Evolutionary conservation across 805 yeast genomes (phyloP), one percentile per base, ranked within the genome.

Genomic region (Saccharomycopsis sp.): DNA sequence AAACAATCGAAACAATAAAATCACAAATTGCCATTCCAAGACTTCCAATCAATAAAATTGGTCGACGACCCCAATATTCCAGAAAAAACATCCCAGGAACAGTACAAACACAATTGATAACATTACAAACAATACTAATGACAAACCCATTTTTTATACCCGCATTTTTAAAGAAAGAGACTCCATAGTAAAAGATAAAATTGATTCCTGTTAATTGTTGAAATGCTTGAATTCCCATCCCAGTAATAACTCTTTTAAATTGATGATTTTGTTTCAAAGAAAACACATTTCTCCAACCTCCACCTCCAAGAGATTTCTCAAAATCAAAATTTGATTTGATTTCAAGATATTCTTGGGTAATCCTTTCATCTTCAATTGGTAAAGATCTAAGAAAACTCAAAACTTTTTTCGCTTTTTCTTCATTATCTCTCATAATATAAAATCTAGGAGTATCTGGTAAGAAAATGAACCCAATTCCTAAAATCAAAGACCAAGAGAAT

Each of bases 371-470:
- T 50, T 62, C 67, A 19, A 51, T 45, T 15, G 73, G 70, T 36
- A 64, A 54, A 50, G 73, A 67, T 57, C 83, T 64, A 31, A 81
- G 61, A 49, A 66, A 69, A 12, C 77, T 55, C 47, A 83, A 62
- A 21, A 78, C 68, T 20, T 61, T 53, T 25, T 72, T 62, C 2
- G 88, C 89, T 34, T 69, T 64, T n/a, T 70, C 76, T 41, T 69
- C 52, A 19, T 68, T 59, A 47, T 72, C 73, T 48, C 72, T 72
- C 37, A 71, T 72, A 23, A 84, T 77, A 46, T 60, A 71, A 60
- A 61, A 84, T 52, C 94, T 69, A 29, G 94, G 94, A 32, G 82
- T 69, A 53, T 83, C 94, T 20, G 94, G 88, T 31, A 83, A 62
- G 48, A 76, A 66, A 45, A 74, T 55, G 67, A 83, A 68, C 35